Conservation (phyloP, 1,284 basidiomycete species). For the Cystobasidiaceae sp. region DNA sequence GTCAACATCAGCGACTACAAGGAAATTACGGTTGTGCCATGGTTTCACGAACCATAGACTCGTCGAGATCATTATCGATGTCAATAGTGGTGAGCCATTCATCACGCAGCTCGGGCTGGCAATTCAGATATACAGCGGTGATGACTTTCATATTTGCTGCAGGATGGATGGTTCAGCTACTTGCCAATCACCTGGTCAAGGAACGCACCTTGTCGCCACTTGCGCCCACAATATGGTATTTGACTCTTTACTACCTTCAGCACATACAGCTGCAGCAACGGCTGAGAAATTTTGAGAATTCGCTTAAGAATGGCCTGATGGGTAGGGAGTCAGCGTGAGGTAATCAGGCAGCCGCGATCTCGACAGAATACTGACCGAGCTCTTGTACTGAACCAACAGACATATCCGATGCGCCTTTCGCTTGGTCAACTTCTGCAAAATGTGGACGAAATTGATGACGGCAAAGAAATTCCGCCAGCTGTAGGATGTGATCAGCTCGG, state of each 20-base stretch:
- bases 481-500: constrained; percentile 86
- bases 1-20: too few species aligned
- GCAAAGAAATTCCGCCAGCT: constrained; percentile 99
- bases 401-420: constrained; percentile 88
- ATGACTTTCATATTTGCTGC: constrained; percentile 99
- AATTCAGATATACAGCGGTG: constrained; percentile 95
- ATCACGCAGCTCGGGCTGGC: constrained; percentile 89
- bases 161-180: too few species aligned
- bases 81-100: constrained; percentile 96
- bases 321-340: too few species aligned
- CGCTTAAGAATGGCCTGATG: constrained; percentile 88
- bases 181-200: background rate
- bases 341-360: too few species aligned
- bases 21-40: background rate
- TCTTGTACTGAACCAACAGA: constrained; percentile 97
- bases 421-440: constrained; percentile 97
- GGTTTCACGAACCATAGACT: constrained; percentile 47
- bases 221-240: constrained; percentile 95
- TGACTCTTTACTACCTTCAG: constrained; percentile 98
- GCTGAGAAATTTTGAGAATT: constrained; percentile 86
- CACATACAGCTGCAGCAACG: constrained; percentile 90
- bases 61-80: constrained; percentile 77
- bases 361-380: constrained; percentile 80
- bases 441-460: constrained; percentile 95
- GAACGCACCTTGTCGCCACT: constrained; percentile 87